Conservation (phyloP, 176 grass and related monocot species). For the Areca catechu region DNA sequence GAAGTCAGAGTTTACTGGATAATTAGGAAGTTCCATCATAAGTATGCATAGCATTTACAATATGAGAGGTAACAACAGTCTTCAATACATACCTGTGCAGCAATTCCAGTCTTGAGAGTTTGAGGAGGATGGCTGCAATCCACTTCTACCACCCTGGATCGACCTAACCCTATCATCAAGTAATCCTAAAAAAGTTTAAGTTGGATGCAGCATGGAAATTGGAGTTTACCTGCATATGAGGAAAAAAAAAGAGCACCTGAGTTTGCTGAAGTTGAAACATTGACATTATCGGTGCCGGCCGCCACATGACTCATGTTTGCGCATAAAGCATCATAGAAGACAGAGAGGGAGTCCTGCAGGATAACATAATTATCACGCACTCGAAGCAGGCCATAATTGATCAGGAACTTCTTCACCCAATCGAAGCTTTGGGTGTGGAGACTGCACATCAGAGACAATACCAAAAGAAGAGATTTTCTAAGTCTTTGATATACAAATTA, state of each 20-base stretch:
- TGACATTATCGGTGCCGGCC: neutral
- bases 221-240: neutral
- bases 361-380: slow-evolving; percentile 6
- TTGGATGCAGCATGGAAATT: neutral
- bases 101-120: slow-evolving; percentile 4
- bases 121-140: neutral
- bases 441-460: slow-evolving; percentile 11
- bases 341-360: slow-evolving; percentile 22
- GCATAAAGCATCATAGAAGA: slow-evolving; percentile 33
- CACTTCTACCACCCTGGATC: slow-evolving; percentile 4
- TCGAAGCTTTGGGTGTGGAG: slow-evolving; percentile 22
- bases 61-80: no score
- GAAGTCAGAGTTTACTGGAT: no score
- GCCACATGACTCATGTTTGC: slow-evolving; percentile 15
- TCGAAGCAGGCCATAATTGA: slow-evolving; percentile 20
- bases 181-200: neutral
- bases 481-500: neutral
- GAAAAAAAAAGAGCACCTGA: neutral
- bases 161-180: slow-evolving; percentile 9
- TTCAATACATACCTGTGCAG: slow-evolving; percentile 5
- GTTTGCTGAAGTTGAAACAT: neutral
- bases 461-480: neutral
- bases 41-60: no score
- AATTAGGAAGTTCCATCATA: no score
- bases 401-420: slow-evolving; percentile 37